phyloP scores from a whole-genome alignment of 768 basidiomycete genomes.

The Russula griseocarnosa region DNA sequence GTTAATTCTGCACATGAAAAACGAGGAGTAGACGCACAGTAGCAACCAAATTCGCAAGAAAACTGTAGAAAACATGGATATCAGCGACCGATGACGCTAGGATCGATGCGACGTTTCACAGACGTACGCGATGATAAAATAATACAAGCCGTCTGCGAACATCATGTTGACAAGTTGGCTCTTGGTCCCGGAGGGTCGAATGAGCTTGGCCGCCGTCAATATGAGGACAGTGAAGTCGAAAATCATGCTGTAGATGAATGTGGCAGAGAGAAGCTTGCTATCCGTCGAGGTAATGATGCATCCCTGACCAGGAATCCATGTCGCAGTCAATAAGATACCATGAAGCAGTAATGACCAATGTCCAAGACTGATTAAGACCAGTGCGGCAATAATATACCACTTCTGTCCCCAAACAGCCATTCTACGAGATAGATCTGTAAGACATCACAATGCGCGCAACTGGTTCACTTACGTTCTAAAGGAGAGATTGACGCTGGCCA shows the following conservation, averaged over 20 bases:
- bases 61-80: conserved; percentile 30
- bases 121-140: conserved; percentile 68
- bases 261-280: conserved; percentile 60
- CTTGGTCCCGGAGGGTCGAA: conserved; percentile 33
- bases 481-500: conserved; percentile 47
- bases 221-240: conserved; percentile 62
- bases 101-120: conserved; percentile 9
- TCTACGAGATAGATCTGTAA: conserved; percentile 30
- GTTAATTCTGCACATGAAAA: background rate
- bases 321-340: conserved; percentile 57
- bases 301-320: conserved; percentile 47
- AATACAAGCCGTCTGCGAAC: conserved; percentile 68
- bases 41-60: conserved; percentile 42
- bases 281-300: conserved; percentile 59
- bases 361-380: conserved; percentile 57
- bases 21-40: conserved; percentile 30
- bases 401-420: conserved; percentile 67
- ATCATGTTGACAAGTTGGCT: conserved; percentile 58
- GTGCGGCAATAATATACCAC: conserved; percentile 45
- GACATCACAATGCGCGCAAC: background rate
- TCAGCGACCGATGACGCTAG: conserved; percentile 31
- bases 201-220: conserved; percentile 59
- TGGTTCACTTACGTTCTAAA: conserved; percentile 41
- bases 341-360: conserved; percentile 71
- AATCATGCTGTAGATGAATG: conserved; percentile 74